These are phyloP conservation scores for Fusarium nelsonii DNA, from an alignment of 2,329 filamentous ascomycete species.

Conservation along the genomic window DNA sequence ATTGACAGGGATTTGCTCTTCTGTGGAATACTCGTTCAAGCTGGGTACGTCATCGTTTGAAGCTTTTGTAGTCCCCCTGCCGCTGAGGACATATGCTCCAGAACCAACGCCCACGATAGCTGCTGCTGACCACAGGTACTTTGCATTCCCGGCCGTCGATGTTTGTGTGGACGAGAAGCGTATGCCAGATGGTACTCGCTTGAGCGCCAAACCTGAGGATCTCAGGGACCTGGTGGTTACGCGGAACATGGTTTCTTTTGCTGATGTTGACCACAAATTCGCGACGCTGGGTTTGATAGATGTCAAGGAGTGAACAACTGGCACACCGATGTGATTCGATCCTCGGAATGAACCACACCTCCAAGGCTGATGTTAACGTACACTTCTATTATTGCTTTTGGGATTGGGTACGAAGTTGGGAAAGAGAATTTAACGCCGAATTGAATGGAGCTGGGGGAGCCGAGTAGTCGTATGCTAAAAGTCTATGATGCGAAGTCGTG, in stretches of 20 bases:
- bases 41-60: conserved; percentile 12
- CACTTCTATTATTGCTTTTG: neutral
- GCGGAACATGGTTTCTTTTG: conserved; percentile 33
- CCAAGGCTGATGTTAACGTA: neutral
- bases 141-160: neutral
- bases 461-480: neutral
- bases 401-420: too few species aligned
- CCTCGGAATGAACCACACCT: too few species aligned
- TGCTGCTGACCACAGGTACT: conserved; percentile 19
- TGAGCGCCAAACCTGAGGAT: neutral
- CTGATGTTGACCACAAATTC: neutral
- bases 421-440: neutral
- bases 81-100: conserved; percentile 23
- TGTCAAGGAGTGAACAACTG: conserved; percentile 2
- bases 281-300: too few species aligned
- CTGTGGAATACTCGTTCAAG: conserved; percentile 28
- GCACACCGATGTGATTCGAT: neutral
- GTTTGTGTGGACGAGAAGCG: conserved; percentile 36
- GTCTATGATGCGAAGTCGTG: conserved; percentile 7
- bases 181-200: neutral
- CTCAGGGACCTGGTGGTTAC: neutral
- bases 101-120: conserved; percentile 24
- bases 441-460: neutral
- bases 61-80: neutral
- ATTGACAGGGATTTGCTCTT: conserved; percentile 39